Conservation (phyloP, 2,329 filamentous ascomycete species). For the Sphaerulina musiva region DNA sequence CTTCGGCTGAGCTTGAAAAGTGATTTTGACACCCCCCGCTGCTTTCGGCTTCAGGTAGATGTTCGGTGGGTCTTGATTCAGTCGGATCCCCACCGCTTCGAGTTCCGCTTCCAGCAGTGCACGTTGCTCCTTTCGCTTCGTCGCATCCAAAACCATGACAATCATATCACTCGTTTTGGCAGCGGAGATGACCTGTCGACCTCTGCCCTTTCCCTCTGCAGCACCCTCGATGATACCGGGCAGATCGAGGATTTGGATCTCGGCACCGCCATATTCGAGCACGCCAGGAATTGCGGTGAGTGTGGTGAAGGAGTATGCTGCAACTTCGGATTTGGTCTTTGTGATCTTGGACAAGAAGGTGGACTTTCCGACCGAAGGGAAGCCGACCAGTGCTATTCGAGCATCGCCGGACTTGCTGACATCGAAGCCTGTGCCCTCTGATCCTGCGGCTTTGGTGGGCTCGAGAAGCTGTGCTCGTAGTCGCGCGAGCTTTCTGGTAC, state of each 20-base stretch:
- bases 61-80: conserved; percentile 92
- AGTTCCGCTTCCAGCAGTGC: conserved; percentile 83
- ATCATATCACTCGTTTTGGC: conserved; percentile 98
- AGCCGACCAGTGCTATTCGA: conserved; percentile 94
- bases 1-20: conserved; percentile 83
- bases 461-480: conserved; percentile 91
- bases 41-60: conserved; percentile 97
- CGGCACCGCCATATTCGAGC: conserved; percentile 92
- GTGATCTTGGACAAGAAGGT: conserved; percentile 99
- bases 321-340: conserved; percentile 93
- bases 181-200: conserved; percentile 91
- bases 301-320: conserved; percentile 94
- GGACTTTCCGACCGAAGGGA: conserved; percentile 96
- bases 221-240: conserved; percentile 98
- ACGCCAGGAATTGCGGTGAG: conserved; percentile 96
- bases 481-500: conserved; percentile 79
- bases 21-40: conserved; percentile 97
- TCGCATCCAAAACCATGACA: conserved; percentile 93
- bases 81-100: conserved; percentile 86
- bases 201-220: conserved; percentile 88
- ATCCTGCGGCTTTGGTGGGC: conserved; percentile 70
- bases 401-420: conserved; percentile 96
- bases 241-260: conserved; percentile 95
- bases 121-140: conserved; percentile 90
- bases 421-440: conserved; percentile 73